Conservation (phyloP, 495 filamentous ascomycete species). For the Daldinia vernicosa region DNA sequence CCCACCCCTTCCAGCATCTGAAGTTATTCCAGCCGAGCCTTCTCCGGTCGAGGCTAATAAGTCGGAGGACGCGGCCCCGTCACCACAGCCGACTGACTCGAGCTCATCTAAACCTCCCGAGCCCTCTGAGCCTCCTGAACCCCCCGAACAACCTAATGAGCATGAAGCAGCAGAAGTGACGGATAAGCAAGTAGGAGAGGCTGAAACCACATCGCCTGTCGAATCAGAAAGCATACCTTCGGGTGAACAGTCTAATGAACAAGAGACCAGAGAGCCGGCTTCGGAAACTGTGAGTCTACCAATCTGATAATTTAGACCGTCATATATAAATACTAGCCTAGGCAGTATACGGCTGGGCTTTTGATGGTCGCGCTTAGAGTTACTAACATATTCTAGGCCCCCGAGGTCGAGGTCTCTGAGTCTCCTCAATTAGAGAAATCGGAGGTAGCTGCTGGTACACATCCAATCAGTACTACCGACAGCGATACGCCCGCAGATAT, state of each 20-base stretch:
- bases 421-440: constrained; percentile 15
- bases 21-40: constrained; percentile 29
- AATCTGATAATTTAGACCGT: not conserved
- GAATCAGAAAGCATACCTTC: constrained; percentile 13
- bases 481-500: not conserved
- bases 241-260: not conserved
- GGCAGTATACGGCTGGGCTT: not conserved
- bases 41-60: constrained; percentile 30
- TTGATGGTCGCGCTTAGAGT: not conserved
- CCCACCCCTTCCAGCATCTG: constrained; percentile 13
- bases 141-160: constrained; percentile 14
- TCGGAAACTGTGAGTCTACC: constrained; percentile 17
- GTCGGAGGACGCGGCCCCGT: constrained; percentile 13
- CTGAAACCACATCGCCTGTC: constrained; percentile 2
- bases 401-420: not conserved
- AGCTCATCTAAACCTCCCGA: constrained; percentile 2
- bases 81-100: not conserved
- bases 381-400: constrained; percentile 5
- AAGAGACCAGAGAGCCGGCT: constrained; percentile 1
- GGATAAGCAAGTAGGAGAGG: constrained; percentile 8
- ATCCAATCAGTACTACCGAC: constrained; percentile 1
- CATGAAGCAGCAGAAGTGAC: constrained; percentile 6
- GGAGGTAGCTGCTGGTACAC: constrained; percentile 7
- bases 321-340: not conserved
- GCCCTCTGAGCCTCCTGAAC: constrained; percentile 19